Evolutionary conservation across 352 stramenopile genomes (phyloP), one percentile per base, ranked within the genome.

Genomic region (Pythium brachiatum): DNA sequence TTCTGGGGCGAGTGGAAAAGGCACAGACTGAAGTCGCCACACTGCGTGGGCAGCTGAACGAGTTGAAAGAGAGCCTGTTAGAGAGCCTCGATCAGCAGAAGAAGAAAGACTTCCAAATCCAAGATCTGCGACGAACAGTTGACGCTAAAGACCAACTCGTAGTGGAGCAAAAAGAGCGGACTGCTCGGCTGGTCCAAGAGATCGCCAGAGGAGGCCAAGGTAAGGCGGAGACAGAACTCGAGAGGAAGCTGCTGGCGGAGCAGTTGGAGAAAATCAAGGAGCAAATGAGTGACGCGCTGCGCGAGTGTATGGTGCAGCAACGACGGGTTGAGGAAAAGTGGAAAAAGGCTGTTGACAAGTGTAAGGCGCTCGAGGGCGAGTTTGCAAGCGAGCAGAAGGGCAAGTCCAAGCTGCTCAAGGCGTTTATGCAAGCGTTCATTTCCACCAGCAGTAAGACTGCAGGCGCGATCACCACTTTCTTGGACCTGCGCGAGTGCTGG

Each of bases 81-180:
- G 73, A 72, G 20, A 70, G 59, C 12, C 2, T 75, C 5, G 66
- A 61, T 4, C 56, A 69, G 13, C 65, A 75, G 2, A 86, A 86
- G 43, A 74, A 82, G 12, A 69, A 74, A 15, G 74, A 82, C 15
- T 68, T 78, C 18, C 56, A 68, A 4, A 58, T 80, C 43, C 63
- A 66, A 47, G 78, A 87, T n/a, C 60, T 72, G 0, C 71, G 64
- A n/a, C 71, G 81, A 12, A 46, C 54, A 0, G 31, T 81, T 9
- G 69, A 73, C 20, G 43, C 16, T 8, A 74, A 81, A 43, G 72
- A 84, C 23, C 53, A 61, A 3, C 55, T 83, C 0, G 48, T 71
- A 6, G 62, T 66, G 0, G 79, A 90, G 38, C 72, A 88, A 25
- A 82, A 85, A 21, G 79, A 89, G 20, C 71, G 81, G 20, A 82